Percentiles rank a stretch among this genome's conserved stretches.
These are phyloP conservation scores for Penicillium bialowiezense DNA, from an alignment of 495 filamentous ascomycete genomes.

Conservation along the genomic window DNA sequence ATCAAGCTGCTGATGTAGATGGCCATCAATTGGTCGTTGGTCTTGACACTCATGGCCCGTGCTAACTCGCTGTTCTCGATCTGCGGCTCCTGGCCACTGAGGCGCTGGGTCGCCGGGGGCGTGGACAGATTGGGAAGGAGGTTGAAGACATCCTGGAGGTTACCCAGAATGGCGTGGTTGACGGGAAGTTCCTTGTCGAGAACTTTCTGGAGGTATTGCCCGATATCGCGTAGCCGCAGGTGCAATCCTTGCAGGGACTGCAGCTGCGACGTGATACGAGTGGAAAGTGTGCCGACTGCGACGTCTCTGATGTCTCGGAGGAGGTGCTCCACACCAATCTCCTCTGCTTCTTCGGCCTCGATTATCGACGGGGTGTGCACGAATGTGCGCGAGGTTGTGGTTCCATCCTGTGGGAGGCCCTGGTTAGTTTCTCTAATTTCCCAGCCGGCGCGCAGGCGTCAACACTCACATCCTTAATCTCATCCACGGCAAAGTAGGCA, in stretches of 20 bases:
- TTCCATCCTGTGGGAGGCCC: slow-evolving; percentile 70
- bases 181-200: slow-evolving; percentile 87
- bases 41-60: slow-evolving; percentile 96
- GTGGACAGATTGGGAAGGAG: slow-evolving; percentile 94
- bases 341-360: slow-evolving; percentile 97
- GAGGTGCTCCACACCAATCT: slow-evolving; percentile 97
- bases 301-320: slow-evolving; percentile 97
- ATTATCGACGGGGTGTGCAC: slow-evolving; percentile 99
- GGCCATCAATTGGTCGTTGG: slow-evolving; percentile 96
- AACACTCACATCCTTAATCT: slow-evolving; percentile 92
- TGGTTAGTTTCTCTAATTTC: slow-evolving; percentile 4
- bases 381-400: slow-evolving; percentile 94
- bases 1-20: slow-evolving; percentile 97
- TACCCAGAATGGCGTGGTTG: slow-evolving; percentile 96
- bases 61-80: slow-evolving; percentile 78
- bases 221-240: slow-evolving; percentile 91
- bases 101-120: slow-evolving; percentile 56
- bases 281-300: slow-evolving; percentile 96
- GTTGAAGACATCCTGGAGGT: slow-evolving; percentile 99
- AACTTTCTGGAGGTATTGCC: slow-evolving; percentile 92
- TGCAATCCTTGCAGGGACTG: slow-evolving; percentile 97
- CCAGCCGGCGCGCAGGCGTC: too few species aligned
- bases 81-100: slow-evolving; percentile 44
- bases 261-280: slow-evolving; percentile 94
- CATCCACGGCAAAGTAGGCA: slow-evolving; percentile 98